Evolutionary conservation across 1,284 basidiomycete genomes (phyloP).

Genomic region (Rhodotorula mucilaginosa): DNA sequence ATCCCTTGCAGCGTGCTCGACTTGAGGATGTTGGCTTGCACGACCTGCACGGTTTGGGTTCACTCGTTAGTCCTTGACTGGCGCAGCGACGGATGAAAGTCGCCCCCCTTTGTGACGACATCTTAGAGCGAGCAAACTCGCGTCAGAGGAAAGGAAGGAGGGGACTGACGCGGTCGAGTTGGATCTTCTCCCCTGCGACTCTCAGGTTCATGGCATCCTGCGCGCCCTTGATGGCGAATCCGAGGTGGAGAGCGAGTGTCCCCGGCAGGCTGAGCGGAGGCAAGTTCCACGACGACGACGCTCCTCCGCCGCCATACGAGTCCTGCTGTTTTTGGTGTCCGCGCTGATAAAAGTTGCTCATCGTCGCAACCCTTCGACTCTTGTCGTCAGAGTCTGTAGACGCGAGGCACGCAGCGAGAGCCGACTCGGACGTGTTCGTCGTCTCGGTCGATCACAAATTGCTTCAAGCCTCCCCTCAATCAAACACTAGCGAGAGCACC

Average conservation of each 20-base stretch:
- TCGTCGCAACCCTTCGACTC: neutral
- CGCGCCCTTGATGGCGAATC: slow-evolving; percentile 29
- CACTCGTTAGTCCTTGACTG: neutral
- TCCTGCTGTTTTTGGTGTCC: slow-evolving; percentile 22
- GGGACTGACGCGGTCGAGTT: slow-evolving; percentile 28
- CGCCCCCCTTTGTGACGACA: neutral
- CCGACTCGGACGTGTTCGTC: neutral
- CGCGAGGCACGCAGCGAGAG: neutral
- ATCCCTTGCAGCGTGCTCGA: slow-evolving; percentile 33
- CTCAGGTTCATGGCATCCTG: slow-evolving; percentile 28
- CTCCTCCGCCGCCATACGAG: slow-evolving; percentile 7
- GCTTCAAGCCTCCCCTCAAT: neutral
- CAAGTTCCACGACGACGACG: slow-evolving; percentile 9
- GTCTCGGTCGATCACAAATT: neutral
- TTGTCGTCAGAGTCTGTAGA: no score
- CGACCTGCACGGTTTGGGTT: slow-evolving; percentile 16
- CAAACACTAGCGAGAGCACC: neutral
- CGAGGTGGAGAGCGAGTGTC: slow-evolving; percentile 28
- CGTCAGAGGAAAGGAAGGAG: neutral
- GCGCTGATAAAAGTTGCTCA: slow-evolving; percentile 6
- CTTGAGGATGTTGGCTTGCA: slow-evolving; percentile 36
- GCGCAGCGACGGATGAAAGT: neutral
- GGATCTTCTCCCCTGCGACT: slow-evolving; percentile 25
- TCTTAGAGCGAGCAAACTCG: neutral
- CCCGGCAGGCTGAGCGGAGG: slow-evolving; percentile 18